Evolutionary conservation across 768 basidiomycete species (phyloP), one percentile per base, ranked within the genome.

Genomic region (Lactarius quietus): DNA sequence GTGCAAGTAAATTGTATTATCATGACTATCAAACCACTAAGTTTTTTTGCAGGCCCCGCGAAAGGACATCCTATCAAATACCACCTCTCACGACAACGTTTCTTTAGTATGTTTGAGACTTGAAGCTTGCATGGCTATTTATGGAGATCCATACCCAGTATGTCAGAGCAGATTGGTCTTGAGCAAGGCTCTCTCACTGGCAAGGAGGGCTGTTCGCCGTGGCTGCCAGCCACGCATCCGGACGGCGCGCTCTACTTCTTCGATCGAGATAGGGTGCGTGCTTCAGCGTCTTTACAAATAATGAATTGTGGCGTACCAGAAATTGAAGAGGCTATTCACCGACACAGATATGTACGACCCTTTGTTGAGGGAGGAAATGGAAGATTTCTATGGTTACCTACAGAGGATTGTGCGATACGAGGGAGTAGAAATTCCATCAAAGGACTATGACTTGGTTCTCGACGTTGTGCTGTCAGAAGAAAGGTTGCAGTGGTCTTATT

Each of bases 221-320:
- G 87, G 87, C 72, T 43, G 4, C 71, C 79, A 0, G 74, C 76
- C 39, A 73, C 77, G 2, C 87, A 88, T 68, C 86, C 87, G 0
- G 87, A 89, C 72, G 87, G 87, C 5, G 80, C n/a, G n/a, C n/a
- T n/a, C n/a, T n/a, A n/a, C n/a, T n/a, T n/a, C n/a, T n/a, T n/a
- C n/a, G n/a, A n/a, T n/a, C n/a, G n/a, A n/a, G n/a, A n/a, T n/a
- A n/a, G n/a, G n/a, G n/a, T n/a, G n/a, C n/a, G n/a, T n/a, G n/a
- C n/a, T n/a, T n/a, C n/a, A n/a, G n/a, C n/a, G n/a, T n/a, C n/a
- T n/a, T n/a, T n/a, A n/a, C n/a, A n/a, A n/a, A n/a, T n/a, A n/a
- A n/a, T n/a, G n/a, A n/a, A n/a, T n/a, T n/a, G n/a, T n/a, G n/a
- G n/a, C 78, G n/a, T n/a, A n/a, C n/a, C n/a, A n/a, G n/a, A n/a